A percentile compares a stretch with the other conserved stretches of the same genome.
These are phyloP conservation scores for Lentinula guzmanii DNA, from an alignment of 768 basidiomycete genomes.

Conservation along the genomic window DNA sequence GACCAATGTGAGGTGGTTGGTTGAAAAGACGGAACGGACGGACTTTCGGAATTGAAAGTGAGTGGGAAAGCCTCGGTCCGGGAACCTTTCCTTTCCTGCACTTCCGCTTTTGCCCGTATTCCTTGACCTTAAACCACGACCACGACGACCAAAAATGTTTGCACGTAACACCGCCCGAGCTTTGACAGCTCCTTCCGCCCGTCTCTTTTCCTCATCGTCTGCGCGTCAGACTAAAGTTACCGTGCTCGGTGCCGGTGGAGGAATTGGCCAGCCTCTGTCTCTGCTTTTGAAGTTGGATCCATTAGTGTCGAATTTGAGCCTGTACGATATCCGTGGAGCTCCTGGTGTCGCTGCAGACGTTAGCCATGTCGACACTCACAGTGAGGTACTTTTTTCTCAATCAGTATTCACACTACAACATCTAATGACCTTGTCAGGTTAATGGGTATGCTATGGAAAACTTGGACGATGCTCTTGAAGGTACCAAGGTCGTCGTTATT, in stretches of 20 bases:
- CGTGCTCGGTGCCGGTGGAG: conserved; percentile 97
- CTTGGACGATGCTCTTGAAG: conserved; percentile 85
- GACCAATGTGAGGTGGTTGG: no score
- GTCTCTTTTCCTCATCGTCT: conserved; percentile 72
- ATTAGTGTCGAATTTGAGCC: conserved; percentile 74
- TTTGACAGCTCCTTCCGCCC: conserved; percentile 45
- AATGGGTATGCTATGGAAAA: conserved; percentile 78
- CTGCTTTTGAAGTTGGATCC: conserved; percentile 92
- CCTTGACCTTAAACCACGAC: neutral
- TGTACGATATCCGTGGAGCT: conserved; percentile 95
- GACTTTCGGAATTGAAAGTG: no score
- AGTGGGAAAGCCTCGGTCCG: neutral
- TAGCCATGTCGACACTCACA: conserved; percentile 85
- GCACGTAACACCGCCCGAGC: conserved; percentile 57
- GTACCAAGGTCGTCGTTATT: conserved; percentile 89
- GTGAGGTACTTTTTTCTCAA: conserved; percentile 44
- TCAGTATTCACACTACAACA: conserved; percentile 4
- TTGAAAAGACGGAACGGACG: neutral
- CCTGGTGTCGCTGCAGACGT: conserved; percentile 98
- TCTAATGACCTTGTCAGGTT: conserved; percentile 40
- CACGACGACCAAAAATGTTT: conserved; percentile 45
- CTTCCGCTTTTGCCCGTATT: neutral
- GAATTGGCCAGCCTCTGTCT: conserved; percentile 96
- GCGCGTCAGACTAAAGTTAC: conserved; percentile 81
- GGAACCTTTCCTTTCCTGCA: neutral